Conservation (phyloP, 257 asterid genomes). For the Echium plantagineum region DNA sequence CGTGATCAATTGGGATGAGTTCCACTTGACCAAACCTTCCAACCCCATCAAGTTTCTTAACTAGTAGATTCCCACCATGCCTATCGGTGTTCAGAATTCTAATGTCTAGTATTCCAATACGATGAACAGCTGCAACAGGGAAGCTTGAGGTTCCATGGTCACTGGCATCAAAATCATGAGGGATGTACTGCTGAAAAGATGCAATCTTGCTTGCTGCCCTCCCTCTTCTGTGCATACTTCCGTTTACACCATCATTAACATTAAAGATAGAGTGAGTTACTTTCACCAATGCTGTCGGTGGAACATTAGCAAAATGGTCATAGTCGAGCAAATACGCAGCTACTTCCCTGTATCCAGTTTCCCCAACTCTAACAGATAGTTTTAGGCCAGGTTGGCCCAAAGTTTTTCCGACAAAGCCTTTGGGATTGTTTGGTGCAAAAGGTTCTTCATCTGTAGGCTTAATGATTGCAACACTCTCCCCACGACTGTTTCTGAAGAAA, state of each 20-base stretch:
- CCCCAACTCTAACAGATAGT: conserved; percentile 86
- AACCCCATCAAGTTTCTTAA: conserved; percentile 71
- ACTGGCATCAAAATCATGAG: conserved; percentile 87
- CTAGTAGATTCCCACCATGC: conserved; percentile 93
- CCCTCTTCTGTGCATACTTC: conserved; percentile 41
- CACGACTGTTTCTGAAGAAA: conserved; percentile 63
- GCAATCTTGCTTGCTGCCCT: conserved; percentile 82
- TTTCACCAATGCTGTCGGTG: conserved; percentile 88
- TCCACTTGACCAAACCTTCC: conserved; percentile 89
- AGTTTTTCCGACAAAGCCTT: conserved; percentile 91
- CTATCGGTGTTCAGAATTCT: conserved; percentile 95
- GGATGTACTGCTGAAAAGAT: conserved; percentile 72
- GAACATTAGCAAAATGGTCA: conserved; percentile 84
- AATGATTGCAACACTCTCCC: conserved; percentile 86
- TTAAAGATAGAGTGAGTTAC: conserved; percentile 82
- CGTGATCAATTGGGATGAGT: conserved; percentile 86
- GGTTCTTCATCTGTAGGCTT: conserved; percentile 99
- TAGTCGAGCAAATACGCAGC: conserved; percentile 92
- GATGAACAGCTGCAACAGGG: conserved; percentile 87
- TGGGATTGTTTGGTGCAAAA: conserved; percentile 90
- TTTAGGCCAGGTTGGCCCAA: conserved; percentile 93
- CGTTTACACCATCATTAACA: conserved; percentile 72
- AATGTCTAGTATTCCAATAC: conserved; percentile 86
- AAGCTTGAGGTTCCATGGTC: conserved; percentile 93
- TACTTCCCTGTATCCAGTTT: conserved; percentile 90